These are phyloP conservation scores for Leccinum subgranulosum DNA, from an alignment of 768 basidiomycete species.

Conservation along the genomic window DNA sequence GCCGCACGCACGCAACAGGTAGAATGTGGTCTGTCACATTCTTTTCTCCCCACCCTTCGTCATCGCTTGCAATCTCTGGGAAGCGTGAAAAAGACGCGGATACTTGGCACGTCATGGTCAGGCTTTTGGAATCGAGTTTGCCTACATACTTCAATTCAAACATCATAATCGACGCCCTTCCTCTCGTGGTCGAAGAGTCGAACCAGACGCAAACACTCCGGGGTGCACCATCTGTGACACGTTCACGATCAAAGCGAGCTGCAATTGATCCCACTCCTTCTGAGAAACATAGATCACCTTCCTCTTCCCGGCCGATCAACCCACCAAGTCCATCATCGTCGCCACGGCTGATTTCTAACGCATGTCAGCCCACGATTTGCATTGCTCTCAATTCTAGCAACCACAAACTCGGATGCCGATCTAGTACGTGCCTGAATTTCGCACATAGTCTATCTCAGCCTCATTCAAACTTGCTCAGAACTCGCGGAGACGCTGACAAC, in stretches of 20 bases:
- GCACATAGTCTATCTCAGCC: no score
- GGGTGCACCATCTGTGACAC: conserved; percentile 1
- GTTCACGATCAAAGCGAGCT: no score
- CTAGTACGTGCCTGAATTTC: background rate
- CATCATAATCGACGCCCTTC: conserved; percentile 7
- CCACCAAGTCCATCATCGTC: background rate
- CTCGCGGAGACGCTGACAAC: background rate
- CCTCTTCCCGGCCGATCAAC: background rate
- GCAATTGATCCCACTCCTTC: background rate
- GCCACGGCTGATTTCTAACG: background rate
- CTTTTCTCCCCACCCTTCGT: conserved; percentile 8
- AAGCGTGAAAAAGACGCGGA: conserved; percentile 7
- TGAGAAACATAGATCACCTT: background rate
- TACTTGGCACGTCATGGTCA: conserved; percentile 45
- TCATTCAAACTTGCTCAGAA: background rate
- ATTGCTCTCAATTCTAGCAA: conserved; percentile 7
- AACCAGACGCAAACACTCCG: background rate
- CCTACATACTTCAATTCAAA: conserved; percentile 18
- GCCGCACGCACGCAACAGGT: conserved; percentile 3
- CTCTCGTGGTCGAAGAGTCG: background rate
- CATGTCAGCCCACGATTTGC: background rate
- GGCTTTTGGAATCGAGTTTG: conserved; percentile 20
- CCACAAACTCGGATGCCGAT: conserved; percentile 12
- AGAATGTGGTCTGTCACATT: conserved; percentile 27
- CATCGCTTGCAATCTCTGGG: background rate